Evolutionary conservation across 1,284 basidiomycete species (phyloP).

Genomic region (Termitomyces sp.): DNA sequence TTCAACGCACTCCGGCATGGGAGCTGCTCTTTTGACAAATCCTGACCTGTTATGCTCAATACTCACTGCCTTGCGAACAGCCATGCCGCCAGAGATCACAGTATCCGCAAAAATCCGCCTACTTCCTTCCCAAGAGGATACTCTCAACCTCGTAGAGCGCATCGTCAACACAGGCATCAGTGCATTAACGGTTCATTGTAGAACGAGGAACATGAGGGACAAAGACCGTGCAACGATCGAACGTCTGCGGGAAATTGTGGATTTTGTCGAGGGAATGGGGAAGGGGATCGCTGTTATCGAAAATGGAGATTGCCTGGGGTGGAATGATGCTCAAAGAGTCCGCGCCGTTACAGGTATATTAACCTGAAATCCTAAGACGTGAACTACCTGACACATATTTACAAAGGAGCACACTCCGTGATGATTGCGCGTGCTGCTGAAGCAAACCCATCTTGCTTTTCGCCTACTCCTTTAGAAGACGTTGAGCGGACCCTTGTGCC

Average conservation of each 20-base stretch:
- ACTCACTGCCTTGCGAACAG: slow-evolving; percentile 67
- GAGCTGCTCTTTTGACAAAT: slow-evolving; percentile 88
- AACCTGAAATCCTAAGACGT: neutral
- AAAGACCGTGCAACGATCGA: slow-evolving; percentile 77
- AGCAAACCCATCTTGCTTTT: slow-evolving; percentile 88
- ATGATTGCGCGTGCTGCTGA: slow-evolving; percentile 98
- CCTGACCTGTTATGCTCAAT: slow-evolving; percentile 90
- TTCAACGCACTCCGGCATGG: slow-evolving; percentile 94
- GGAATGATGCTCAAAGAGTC: slow-evolving; percentile 74
- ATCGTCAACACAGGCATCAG: slow-evolving; percentile 88
- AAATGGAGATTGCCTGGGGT: slow-evolving; percentile 90
- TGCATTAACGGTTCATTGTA: slow-evolving; percentile 91
- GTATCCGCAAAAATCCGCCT: slow-evolving; percentile 92
- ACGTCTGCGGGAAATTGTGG: slow-evolving; percentile 80
- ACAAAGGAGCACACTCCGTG: slow-evolving; percentile 76
- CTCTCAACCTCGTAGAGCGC: slow-evolving; percentile 79
- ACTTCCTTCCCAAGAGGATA: slow-evolving; percentile 82
- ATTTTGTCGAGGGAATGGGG: slow-evolving; percentile 67
- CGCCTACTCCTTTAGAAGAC: slow-evolving; percentile 61
- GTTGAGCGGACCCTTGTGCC: slow-evolving; percentile 72
- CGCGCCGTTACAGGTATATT: slow-evolving; percentile 64
- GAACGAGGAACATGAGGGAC: slow-evolving; percentile 90
- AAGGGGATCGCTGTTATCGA: slow-evolving; percentile 81
- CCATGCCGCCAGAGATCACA: slow-evolving; percentile 74
- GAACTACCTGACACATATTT: slow-evolving; percentile 3